Percentiles rank a stretch among this genome's conserved stretches.
Evolutionary conservation across 2,329 filamentous ascomycete genomes (phyloP).

Genomic region (Dactylonectria macrodidyma): DNA sequence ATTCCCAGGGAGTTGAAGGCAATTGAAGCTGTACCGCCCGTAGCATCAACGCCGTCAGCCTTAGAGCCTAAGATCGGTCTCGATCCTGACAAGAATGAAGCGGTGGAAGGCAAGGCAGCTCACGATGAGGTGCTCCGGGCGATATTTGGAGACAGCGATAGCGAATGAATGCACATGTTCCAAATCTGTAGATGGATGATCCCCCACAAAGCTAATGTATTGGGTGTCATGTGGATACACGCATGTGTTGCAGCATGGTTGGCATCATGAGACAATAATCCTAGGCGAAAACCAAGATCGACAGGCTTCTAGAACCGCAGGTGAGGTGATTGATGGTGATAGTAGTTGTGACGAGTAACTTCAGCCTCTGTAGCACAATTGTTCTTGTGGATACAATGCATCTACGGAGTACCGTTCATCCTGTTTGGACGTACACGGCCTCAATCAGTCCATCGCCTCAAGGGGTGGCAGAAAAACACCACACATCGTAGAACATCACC

Average conservation of each 20-base stretch:
- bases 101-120: conserved; percentile 79
- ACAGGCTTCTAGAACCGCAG: not conserved
- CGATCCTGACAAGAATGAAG: conserved; percentile 79
- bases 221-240: not conserved
- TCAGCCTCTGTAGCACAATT: not conserved
- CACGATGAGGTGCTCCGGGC: conserved; percentile 88
- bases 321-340: not conserved
- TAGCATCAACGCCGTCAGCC: conserved; percentile 19
- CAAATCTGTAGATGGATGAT: conserved; percentile 4
- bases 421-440: not conserved
- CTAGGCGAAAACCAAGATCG: not conserved
- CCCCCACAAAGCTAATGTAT: not conserved
- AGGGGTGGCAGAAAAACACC: too few relatives aligned
- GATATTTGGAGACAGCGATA: conserved; percentile 92
- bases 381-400: not conserved
- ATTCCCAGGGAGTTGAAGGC: conserved; percentile 28
- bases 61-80: conserved; percentile 58
- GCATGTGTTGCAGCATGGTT: not conserved
- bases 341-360: not conserved
- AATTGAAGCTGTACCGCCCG: conserved; percentile 31
- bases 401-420: not conserved
- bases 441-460: too few relatives aligned
- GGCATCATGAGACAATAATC: not conserved
- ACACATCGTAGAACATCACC: too few relatives aligned
- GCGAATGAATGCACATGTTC: conserved; percentile 61